Evolutionary conservation across 257 asterid genomes (phyloP), one percentile per base, ranked within the genome.

Genomic region (Coffea eugenioides): DNA sequence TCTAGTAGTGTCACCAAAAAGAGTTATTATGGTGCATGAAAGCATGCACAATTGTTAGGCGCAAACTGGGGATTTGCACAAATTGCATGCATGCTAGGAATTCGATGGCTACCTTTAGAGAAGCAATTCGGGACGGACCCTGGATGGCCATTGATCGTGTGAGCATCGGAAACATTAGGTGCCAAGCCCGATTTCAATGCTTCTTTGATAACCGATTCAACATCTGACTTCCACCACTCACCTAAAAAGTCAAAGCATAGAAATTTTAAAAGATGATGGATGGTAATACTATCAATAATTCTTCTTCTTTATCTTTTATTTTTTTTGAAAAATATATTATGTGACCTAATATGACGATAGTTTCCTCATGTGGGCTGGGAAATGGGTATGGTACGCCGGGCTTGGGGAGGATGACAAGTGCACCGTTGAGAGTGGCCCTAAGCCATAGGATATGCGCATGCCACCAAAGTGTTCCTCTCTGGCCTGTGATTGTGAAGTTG

Each of bases 211-310:
- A 94, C 90, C 23, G 76, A 79, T 81, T 94, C 97, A 69, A 94
- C 95, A 76, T 94, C 97, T 45, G 93, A 81, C 31, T 92, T 94
- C 98, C 98, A 92, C 97, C 97, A 94, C 77, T 94, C 98, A 39
- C 96, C 98, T 92, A n/a, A 69, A 81, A 54, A 54, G 59, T 73
- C 14, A 27, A 4, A 25, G 69, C 71, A 51, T 61, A 49, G 20
- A 45, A 56, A 76, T 9, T 13, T 54, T 2, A 36, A 36, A 25
- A 25, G 2, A 23, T n/a, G 69, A 23, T 16, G 7, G 23, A 39
- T 39, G 43, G 43, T 39, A 39, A 39, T 39, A 39, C 43, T 39
- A 39, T 39, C 43, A 3, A 39, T 4, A 39, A 39, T 2, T 39
- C 43, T 39, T 39, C 5, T 39, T 39, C 0, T 39, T 4, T 39